phyloP scores from a whole-genome alignment of 768 basidiomycete species.

The Myochromella boudieri region DNA sequence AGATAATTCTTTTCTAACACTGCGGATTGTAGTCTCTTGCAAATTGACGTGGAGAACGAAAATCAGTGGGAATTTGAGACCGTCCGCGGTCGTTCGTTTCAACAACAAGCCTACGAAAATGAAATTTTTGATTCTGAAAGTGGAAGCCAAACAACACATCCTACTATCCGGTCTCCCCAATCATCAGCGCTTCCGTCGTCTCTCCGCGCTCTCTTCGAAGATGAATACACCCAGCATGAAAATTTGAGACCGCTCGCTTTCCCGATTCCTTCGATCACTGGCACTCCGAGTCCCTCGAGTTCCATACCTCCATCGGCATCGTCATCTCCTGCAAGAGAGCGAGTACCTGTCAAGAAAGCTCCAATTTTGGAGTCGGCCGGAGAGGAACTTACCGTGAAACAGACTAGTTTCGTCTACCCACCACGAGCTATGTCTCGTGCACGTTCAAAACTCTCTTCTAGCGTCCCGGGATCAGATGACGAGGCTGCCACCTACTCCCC shows the following conservation, averaged over 20 bases:
- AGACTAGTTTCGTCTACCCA: slow-evolving; percentile 55
- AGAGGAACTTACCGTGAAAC: slow-evolving; percentile 36
- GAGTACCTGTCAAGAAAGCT: slow-evolving; percentile 29
- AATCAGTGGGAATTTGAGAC: slow-evolving; percentile 80
- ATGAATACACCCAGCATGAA: slow-evolving; percentile 40
- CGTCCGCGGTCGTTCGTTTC: slow-evolving; percentile 40
- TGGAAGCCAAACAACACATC: slow-evolving; percentile 26
- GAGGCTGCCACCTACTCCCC: slow-evolving; percentile 9
- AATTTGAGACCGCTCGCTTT: slow-evolving; percentile 42
- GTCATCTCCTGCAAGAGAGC: slow-evolving; percentile 36
- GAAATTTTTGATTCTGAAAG: slow-evolving; percentile 7
- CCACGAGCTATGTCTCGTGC: slow-evolving; percentile 37
- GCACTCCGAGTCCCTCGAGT: slow-evolving; percentile 23
- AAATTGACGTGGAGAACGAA: slow-evolving; percentile 29
- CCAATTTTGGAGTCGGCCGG: slow-evolving; percentile 25
- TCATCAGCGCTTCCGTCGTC: slow-evolving; percentile 70
- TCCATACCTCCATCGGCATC: slow-evolving; percentile 24
- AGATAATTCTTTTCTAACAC: background rate
- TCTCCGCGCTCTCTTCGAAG: slow-evolving; percentile 77
- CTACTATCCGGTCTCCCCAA: slow-evolving; percentile 47
- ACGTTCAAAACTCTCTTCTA: slow-evolving; percentile 29
- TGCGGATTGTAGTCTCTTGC: slow-evolving; percentile 15
- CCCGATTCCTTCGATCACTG: slow-evolving; percentile 22
- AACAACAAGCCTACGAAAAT: slow-evolving; percentile 20
- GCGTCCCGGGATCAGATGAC: slow-evolving; percentile 26